phyloP scores from a whole-genome alignment of 2,329 filamentous ascomycete genomes.

The Penicillium capsulatum region DNA sequence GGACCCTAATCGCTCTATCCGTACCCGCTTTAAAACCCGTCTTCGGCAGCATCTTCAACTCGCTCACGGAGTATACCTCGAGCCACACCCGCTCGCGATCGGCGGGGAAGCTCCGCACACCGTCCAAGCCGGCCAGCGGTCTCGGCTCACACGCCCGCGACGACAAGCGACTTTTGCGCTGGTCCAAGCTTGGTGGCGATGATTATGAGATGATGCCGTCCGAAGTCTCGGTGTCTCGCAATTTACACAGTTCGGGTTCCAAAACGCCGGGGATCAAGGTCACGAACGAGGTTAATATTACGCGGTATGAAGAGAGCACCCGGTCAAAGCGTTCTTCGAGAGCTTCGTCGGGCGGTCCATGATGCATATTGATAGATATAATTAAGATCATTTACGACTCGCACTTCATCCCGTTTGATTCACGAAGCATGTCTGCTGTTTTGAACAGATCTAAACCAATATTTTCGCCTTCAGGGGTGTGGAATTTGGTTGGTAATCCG shows the following conservation, averaged over 20 bases:
- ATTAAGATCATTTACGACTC: too few species aligned
- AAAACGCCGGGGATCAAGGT: slow-evolving; percentile 18
- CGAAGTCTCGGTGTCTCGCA: slow-evolving; percentile 17
- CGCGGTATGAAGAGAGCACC: slow-evolving; percentile 1
- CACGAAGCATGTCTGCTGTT: too few species aligned
- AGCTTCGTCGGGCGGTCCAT: slow-evolving; percentile 7
- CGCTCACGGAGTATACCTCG: slow-evolving; percentile 21
- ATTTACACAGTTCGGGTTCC: slow-evolving; percentile 1
- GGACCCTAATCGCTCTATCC: slow-evolving; percentile 50
- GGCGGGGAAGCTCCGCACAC: slow-evolving; percentile 11
- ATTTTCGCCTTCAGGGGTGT: too few species aligned
- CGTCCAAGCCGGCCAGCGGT: slow-evolving; percentile 17
- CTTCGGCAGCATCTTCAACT: slow-evolving; percentile 30
- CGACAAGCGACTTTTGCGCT: slow-evolving; percentile 21
- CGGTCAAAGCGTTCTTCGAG: slow-evolving; percentile 7
- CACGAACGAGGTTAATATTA: slow-evolving; percentile 23
- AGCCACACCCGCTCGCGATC: slow-evolving; percentile 20
- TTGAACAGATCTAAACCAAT: too few species aligned
- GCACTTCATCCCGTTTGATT: too few species aligned
- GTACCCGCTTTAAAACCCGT: slow-evolving; percentile 50
- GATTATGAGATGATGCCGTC: slow-evolving; percentile 29
- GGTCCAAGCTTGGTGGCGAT: slow-evolving; percentile 18
- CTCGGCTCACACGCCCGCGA: slow-evolving; percentile 15
- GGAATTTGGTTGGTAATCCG: too few species aligned
- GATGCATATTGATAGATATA: background rate